Evolutionary conservation across 768 basidiomycete species (phyloP), one percentile per base, ranked within the genome.

Genomic region (Hydnum rufescens): DNA sequence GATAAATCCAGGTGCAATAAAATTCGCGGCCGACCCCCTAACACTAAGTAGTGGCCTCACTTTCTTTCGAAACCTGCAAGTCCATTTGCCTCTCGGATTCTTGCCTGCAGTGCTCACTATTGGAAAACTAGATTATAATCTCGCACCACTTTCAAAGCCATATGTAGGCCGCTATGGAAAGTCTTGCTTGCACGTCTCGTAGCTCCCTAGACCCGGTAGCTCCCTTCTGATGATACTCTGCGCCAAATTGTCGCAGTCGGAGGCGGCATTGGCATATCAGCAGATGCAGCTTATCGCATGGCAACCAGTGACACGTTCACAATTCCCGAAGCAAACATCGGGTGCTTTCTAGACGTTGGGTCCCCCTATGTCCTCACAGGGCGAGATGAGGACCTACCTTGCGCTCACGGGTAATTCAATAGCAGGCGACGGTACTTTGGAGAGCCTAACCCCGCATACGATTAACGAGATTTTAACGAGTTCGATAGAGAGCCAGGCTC

Each of bases 271-370:
- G n/a, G n/a, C n/a, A n/a, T n/a, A n/a, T n/a, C 77, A 36, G 76
- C 80, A 6, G 74, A 80, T 53, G 93, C 92, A 3, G 74, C 80
- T 0, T 90, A 97, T 66, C 75, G 95, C 55, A 74, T 99, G 53
- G 92, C 93, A 3, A 97, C 93, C 2, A 88, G 93, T 64, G 83
- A 82, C 26, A 95, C 92, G 0, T 85, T 96, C 63, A 82, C 89
- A 4, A 97, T 97, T 93, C 95, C 95, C 18, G 95, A 99, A 68
- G 85, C 8, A 84, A 82, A 60, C n/a, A 90, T 90, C 60, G 84
- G 82, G 42, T 88, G 85, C 62, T 77, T 68, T 57, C 92, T 93
- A 28, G 93, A 99, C 65, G 92, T 99, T 25, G 95, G 95, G 19
- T 82, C 81, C 28, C 89, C 76, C 60, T 85, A 77, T 67, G 92